Conservation (phyloP, 2,329 filamentous ascomycete species). For the Trichoderma atrobrunneum region DNA sequence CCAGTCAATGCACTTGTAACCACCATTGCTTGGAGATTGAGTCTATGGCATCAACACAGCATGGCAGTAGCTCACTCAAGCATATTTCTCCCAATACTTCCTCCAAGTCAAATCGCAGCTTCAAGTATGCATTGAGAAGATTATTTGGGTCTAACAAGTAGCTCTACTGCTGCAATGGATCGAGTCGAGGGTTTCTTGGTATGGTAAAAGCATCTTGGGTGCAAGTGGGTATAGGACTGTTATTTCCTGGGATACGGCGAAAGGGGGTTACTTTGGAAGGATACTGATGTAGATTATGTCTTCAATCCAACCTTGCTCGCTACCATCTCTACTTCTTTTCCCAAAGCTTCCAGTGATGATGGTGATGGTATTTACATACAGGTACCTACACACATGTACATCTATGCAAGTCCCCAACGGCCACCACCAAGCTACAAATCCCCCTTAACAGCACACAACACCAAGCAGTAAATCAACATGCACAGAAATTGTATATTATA, state of each 20-base stretch:
- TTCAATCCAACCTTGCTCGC: neutral
- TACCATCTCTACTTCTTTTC: neutral
- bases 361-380: neutral
- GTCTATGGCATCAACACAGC: constrained; percentile 3
- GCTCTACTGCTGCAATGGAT: neutral
- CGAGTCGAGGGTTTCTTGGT: neutral
- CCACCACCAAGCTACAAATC: neutral
- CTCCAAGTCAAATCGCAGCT: neutral
- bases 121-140: neutral
- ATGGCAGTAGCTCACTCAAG: neutral
- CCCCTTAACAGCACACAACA: neutral
- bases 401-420: neutral
- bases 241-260: neutral
- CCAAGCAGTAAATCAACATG: neutral
- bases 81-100: neutral
- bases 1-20: neutral
- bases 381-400: neutral
- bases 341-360: neutral
- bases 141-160: neutral
- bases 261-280: neutral
- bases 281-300: neutral
- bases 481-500: neutral
- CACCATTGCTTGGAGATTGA: neutral
- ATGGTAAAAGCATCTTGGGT: neutral
- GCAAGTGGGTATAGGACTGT: neutral